Percentiles rank a stretch among this genome's conserved stretches.
phyloP scores from a whole-genome alignment of 1,284 basidiomycete species.

The Erythrobasidium hasegawianum region DNA sequence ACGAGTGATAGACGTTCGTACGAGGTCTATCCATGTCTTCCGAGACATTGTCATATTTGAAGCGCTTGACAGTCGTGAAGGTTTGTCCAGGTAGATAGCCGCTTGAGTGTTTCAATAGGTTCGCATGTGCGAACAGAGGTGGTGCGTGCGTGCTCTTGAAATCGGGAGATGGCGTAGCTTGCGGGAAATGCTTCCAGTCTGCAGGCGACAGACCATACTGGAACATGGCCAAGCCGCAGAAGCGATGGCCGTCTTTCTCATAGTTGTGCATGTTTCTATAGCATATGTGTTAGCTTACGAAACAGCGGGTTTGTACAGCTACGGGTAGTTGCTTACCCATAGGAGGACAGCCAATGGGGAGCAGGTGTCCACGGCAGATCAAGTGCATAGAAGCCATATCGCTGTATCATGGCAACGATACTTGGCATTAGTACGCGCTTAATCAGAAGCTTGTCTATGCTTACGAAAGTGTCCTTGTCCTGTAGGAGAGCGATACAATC shows the following conservation, averaged over 20 bases:
- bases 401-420: constrained; percentile 38
- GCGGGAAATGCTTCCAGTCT: constrained; percentile 34
- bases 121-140: constrained; percentile 53
- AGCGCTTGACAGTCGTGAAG: constrained; percentile 39
- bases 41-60: constrained; percentile 36
- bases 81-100: constrained; percentile 43
- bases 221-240: constrained; percentile 53
- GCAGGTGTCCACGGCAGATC: constrained; percentile 49
- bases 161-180: background rate
- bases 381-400: constrained; percentile 53
- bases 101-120: constrained; percentile 53
- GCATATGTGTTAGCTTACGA: background rate
- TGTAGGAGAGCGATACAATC: background rate
- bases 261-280: constrained; percentile 16
- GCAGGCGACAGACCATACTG: constrained; percentile 44
- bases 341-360: constrained; percentile 51
- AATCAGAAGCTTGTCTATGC: background rate
- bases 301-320: no score
- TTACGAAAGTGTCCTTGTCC: constrained; percentile 52
- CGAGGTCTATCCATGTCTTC: constrained; percentile 19
- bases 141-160: constrained; percentile 43
- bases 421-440: constrained; percentile 45
- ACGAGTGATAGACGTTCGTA: constrained; percentile 34
- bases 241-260: constrained; percentile 41
- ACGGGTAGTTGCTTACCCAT: constrained; percentile 46